A percentile compares a stretch with the other conserved stretches of the same genome.
Evolutionary conservation across 306 rosid species (phyloP).

Genomic region (Lotus japonicus): DNA sequence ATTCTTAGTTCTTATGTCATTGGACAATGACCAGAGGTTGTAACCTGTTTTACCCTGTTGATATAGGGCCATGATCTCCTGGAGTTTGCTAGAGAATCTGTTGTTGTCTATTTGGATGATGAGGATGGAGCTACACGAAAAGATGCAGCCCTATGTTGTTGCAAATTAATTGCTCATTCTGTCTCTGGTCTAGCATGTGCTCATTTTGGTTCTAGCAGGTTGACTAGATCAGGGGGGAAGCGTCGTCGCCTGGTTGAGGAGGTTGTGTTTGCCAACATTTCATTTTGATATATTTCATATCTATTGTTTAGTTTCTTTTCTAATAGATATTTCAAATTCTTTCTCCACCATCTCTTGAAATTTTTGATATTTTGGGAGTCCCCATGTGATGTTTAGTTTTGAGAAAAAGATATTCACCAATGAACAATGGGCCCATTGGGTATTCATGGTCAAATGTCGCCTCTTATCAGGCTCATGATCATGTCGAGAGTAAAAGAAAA

Average conservation of each 20-base stretch:
- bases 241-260: constrained; percentile 81
- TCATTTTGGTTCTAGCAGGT: constrained; percentile 67
- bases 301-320: neutral
- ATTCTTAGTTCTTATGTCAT: neutral
- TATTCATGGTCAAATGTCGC: too few relatives aligned
- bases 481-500: too few relatives aligned
- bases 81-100: constrained; percentile 92
- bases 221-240: constrained; percentile 74
- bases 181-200: constrained; percentile 52
- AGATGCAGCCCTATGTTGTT: constrained; percentile 96
- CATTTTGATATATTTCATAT: neutral
- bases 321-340: neutral
- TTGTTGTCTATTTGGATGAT: constrained; percentile 89
- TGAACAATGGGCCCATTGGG: too few relatives aligned
- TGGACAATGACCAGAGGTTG: constrained; percentile 2
- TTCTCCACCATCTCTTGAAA: neutral
- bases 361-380: neutral
- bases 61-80: constrained; percentile 91
- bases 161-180: constrained; percentile 81
- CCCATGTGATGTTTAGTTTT: neutral
- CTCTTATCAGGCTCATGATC: too few relatives aligned
- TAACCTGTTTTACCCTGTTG: constrained; percentile 23
- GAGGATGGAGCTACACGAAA: constrained; percentile 89
- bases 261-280: constrained; percentile 38
- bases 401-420: too few relatives aligned